A percentile compares a stretch with the other conserved stretches of the same genome.
Evolutionary conservation across 23 red algal genomes (phyloP).

Genomic region (Cyanidium caldarium): DNA sequence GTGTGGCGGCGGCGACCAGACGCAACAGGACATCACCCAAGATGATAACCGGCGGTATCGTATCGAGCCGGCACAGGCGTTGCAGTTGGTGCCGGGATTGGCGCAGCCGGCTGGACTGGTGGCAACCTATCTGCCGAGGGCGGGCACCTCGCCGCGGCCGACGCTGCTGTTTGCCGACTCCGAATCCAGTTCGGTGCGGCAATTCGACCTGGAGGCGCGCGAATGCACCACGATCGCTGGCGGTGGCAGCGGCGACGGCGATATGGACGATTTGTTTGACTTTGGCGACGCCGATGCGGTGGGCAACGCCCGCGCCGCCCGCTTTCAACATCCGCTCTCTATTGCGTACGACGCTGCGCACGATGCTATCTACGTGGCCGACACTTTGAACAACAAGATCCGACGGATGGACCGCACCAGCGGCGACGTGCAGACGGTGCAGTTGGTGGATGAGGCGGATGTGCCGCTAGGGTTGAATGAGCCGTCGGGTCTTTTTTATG

Average conservation of each 20-base stretch:
- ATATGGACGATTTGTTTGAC: conserved; percentile 2
- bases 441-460: not conserved
- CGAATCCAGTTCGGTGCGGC: not conserved
- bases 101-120: not conserved
- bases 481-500: not conserved
- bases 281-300: not conserved
- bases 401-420: not conserved
- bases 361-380: not conserved
- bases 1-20: not conserved
- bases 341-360: not conserved
- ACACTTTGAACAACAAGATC: not conserved
- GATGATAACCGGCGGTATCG: not conserved
- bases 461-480: not conserved
- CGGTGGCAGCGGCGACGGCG: not conserved
- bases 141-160: not conserved
- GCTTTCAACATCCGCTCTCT: not conserved
- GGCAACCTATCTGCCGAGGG: not conserved
- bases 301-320: not conserved
- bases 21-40: not conserved
- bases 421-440: not conserved
- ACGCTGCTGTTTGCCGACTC: not conserved
- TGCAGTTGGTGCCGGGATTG: not conserved
- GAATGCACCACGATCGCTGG: not conserved
- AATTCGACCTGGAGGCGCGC: not conserved
- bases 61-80: not conserved